Evolutionary conservation across 495 filamentous ascomycete species (phyloP).

Genomic region (Penicillium pancosmium): DNA sequence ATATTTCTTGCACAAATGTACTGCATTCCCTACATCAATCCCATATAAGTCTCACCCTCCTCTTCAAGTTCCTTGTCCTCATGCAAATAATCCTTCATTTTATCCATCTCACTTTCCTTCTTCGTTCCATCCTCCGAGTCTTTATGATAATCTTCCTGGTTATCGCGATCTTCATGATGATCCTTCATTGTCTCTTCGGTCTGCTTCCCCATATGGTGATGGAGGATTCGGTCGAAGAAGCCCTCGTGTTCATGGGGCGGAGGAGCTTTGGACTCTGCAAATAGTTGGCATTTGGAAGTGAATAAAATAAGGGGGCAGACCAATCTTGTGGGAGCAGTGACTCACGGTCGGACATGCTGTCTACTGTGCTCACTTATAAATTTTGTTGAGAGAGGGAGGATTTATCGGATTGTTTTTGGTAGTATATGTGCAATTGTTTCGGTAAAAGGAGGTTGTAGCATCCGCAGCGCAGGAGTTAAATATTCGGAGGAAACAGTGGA

Average conservation of each 20-base stretch:
- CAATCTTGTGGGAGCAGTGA: conserved; percentile 7
- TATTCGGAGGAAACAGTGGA: not conserved
- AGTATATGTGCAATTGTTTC: not conserved
- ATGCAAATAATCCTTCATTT: conserved; percentile 17
- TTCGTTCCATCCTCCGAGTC: conserved; percentile 2
- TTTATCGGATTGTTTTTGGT: not conserved
- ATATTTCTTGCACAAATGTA: no score
- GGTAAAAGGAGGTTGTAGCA: not conserved
- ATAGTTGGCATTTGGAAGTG: not conserved
- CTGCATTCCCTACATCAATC: conserved; percentile 9
- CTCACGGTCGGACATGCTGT: conserved; percentile 15
- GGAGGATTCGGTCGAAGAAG: conserved; percentile 21
- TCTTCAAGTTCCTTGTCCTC: conserved; percentile 15
- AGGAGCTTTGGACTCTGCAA: conserved; percentile 8
- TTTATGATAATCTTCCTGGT: conserved; percentile 1
- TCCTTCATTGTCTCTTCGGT: conserved; percentile 12
- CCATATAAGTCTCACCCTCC: conserved; percentile 12
- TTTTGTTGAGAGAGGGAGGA: not conserved
- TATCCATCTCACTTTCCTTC: conserved; percentile 15
- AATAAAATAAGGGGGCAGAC: not conserved
- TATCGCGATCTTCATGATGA: conserved; percentile 1
- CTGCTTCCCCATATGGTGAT: conserved; percentile 12
- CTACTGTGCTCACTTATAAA: not conserved
- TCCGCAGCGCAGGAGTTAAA: not conserved
- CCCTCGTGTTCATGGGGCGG: conserved; percentile 14